phyloP scores from a whole-genome alignment of 306 rosid genomes.

The Rosa lucieae region DNA sequence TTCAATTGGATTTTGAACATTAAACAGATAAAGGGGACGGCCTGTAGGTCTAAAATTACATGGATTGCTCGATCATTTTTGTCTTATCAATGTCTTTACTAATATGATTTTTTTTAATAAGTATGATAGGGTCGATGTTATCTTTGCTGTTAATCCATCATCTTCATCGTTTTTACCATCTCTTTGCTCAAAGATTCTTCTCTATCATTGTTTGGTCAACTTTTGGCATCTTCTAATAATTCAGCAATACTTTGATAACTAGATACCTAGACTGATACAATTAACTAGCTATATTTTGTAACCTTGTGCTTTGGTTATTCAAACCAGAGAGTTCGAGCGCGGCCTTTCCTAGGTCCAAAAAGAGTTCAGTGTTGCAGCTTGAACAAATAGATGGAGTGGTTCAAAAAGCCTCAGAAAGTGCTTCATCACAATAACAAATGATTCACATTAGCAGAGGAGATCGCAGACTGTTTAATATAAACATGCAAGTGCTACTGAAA shows the following conservation, averaged over 20 bases:
- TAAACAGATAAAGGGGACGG: neutral
- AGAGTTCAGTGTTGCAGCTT: neutral
- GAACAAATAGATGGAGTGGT: neutral
- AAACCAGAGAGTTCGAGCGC: constrained; percentile 1
- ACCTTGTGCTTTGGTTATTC: neutral
- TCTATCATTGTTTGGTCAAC: neutral
- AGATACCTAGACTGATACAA: neutral
- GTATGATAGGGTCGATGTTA: neutral
- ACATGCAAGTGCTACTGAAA: neutral
- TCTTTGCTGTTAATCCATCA: constrained; percentile 7
- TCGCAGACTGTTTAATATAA: neutral
- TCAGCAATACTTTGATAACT: neutral
- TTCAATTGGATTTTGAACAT: constrained; percentile 2
- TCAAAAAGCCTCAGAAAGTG: neutral
- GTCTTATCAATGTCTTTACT: neutral
- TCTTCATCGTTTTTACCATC: neutral
- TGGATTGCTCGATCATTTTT: neutral
- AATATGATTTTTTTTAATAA: neutral
- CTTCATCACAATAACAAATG: neutral
- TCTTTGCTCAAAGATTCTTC: constrained; percentile 2
- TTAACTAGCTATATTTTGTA: neutral
- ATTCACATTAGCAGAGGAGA: neutral
- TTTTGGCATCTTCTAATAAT: constrained; percentile 4
- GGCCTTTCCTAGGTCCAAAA: neutral
- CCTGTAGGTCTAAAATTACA: neutral